Evolutionary conservation across 2,329 filamentous ascomycete genomes (phyloP).

Genomic region (Fusarium sp.): DNA sequence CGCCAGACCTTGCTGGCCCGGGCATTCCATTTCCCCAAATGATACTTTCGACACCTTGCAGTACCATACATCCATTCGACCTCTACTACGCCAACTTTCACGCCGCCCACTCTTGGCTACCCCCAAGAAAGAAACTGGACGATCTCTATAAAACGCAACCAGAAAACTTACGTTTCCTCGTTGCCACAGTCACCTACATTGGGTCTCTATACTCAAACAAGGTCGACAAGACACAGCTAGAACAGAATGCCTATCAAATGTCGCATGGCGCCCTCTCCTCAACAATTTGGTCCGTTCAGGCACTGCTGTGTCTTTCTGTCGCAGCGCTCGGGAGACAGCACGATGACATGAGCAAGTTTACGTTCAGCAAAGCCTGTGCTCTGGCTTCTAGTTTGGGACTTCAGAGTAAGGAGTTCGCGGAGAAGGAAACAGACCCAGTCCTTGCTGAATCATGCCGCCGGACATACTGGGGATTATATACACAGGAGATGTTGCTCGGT

Average conservation of each 20-base stretch:
- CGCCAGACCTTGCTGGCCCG: constrained; percentile 7
- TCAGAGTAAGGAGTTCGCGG: constrained; percentile 31
- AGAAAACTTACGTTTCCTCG: constrained; percentile 8
- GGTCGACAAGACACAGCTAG: constrained; percentile 11
- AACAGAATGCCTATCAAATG: constrained; percentile 23
- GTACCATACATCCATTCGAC: constrained; percentile 14
- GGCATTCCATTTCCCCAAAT: neutral
- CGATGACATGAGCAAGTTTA: neutral
- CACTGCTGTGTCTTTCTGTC: constrained; percentile 32
- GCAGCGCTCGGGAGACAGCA: constrained; percentile 24
- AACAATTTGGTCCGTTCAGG: constrained; percentile 40
- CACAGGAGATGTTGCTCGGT: constrained; percentile 31
- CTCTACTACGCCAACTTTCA: constrained; percentile 41
- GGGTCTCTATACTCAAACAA: constrained; percentile 31
- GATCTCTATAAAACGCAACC: constrained; percentile 1
- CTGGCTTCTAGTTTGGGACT: constrained; percentile 32
- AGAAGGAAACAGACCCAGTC: constrained; percentile 14
- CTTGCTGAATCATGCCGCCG: constrained; percentile 39
- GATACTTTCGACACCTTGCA: neutral
- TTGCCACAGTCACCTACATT: constrained; percentile 30
- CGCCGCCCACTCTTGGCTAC: constrained; percentile 36
- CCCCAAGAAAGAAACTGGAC: constrained; percentile 23
- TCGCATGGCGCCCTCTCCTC: constrained; percentile 9
- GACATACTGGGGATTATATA: constrained; percentile 40
- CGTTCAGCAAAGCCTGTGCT: constrained; percentile 14